A percentile compares a stretch with the other conserved stretches of the same genome.
Evolutionary conservation across 345 rosid genomes (phyloP).

Genomic region (Boechera stricta): DNA sequence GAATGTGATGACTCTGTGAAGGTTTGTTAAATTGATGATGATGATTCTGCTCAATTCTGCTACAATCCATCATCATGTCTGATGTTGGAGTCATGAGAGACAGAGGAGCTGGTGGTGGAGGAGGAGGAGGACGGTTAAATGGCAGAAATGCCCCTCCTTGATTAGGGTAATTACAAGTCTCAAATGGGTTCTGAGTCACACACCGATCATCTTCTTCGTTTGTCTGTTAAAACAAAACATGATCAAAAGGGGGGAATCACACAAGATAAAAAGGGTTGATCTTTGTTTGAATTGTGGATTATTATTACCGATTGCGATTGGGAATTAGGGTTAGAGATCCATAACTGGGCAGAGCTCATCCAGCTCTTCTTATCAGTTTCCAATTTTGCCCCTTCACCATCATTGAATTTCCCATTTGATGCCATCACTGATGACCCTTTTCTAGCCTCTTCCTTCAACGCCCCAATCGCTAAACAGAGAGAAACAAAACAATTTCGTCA

Average conservation of each 20-base stretch:
- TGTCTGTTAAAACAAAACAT: constrained; percentile 42
- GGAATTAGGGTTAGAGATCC: constrained; percentile 55
- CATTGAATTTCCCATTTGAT: constrained; percentile 45
- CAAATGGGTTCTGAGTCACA: constrained; percentile 49
- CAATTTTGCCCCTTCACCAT: constrained; percentile 38
- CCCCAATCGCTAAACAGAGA: constrained; percentile 55
- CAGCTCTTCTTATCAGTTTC: constrained; percentile 59
- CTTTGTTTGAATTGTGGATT: constrained; percentile 1
- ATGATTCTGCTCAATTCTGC: constrained; percentile 38
- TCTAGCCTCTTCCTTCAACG: constrained; percentile 59
- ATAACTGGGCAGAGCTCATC: constrained; percentile 76
- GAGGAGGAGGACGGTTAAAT: constrained; percentile 43
- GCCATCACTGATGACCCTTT: constrained; percentile 42
- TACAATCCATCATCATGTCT: constrained; percentile 34
- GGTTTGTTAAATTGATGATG: constrained; percentile 15
- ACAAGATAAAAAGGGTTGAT: constrained; percentile 2
- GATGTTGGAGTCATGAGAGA: constrained; percentile 47
- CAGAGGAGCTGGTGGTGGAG: constrained; percentile 46
- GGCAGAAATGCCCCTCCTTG: constrained; percentile 54
- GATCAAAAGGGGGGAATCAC: constrained; percentile 15
- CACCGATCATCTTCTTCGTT: constrained; percentile 54
- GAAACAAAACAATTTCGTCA: not conserved
- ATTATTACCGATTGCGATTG: constrained; percentile 51
- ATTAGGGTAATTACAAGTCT: constrained; percentile 40
- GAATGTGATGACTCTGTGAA: constrained; percentile 44